A percentile compares a stretch with the other conserved stretches of the same genome.
phyloP scores from a whole-genome alignment of 2,329 filamentous ascomycete species.

The Aspergillus sp. region DNA sequence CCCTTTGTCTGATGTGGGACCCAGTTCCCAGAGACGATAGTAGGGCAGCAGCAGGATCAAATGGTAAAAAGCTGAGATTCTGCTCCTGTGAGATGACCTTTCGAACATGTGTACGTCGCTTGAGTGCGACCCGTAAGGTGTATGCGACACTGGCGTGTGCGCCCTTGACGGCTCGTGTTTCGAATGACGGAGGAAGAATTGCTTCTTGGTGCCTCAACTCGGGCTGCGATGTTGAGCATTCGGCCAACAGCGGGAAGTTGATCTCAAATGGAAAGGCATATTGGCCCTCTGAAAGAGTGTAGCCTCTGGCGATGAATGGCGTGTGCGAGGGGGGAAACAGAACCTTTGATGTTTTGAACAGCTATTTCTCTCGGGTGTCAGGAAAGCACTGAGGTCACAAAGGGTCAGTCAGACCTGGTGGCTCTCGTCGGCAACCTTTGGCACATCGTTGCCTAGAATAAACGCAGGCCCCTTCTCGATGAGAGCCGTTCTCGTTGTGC shows the following conservation, averaged over 20 bases:
- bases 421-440: background rate
- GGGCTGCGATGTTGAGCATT: background rate
- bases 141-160: slow-evolving; percentile 2
- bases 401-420: slow-evolving; percentile 2
- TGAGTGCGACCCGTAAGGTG: background rate
- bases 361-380: background rate
- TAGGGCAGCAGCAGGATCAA: background rate
- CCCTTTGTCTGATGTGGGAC: background rate
- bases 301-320: background rate
- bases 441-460: slow-evolving; percentile 7
- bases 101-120: background rate
- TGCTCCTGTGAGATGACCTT: background rate
- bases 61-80: background rate
- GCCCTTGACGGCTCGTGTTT: background rate
- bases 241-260: background rate
- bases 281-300: background rate
- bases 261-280: slow-evolving; percentile 7
- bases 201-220: background rate
- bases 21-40: background rate
- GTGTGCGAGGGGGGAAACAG: background rate
- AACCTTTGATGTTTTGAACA: background rate
- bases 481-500: background rate
- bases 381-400: background rate
- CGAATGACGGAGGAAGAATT: slow-evolving; percentile 8
- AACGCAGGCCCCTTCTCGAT: background rate